phyloP scores from a whole-genome alignment of 202 grass and related monocot species.

The Eragrostis tef region DNA sequence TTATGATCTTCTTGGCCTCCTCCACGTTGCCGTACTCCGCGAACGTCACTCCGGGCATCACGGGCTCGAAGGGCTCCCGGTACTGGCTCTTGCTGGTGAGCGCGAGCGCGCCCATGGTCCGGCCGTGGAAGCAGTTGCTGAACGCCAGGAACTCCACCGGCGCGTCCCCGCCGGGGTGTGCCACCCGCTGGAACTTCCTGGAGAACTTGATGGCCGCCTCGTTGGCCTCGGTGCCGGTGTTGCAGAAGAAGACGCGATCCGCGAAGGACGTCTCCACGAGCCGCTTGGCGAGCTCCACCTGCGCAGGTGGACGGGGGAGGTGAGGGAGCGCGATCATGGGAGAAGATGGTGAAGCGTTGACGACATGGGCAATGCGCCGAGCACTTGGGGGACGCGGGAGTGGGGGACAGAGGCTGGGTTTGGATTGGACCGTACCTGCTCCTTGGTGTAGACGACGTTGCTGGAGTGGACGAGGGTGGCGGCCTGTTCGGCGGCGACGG shows the following conservation, averaged over 20 bases:
- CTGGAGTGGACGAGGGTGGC: constrained; percentile 65
- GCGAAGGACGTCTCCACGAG: constrained; percentile 83
- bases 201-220: constrained; percentile 96
- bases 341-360: no score
- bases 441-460: constrained; percentile 69
- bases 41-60: constrained; percentile 79
- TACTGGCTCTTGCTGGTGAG: constrained; percentile 87
- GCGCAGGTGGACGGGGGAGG: background rate
- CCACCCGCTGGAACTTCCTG: constrained; percentile 72
- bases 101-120: constrained; percentile 82
- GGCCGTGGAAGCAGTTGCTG: constrained; percentile 80
- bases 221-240: constrained; percentile 88
- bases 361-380: constrained; percentile 18
- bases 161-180: constrained; percentile 31
- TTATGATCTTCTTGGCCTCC: constrained; percentile 56
- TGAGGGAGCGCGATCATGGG: background rate
- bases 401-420: no score
- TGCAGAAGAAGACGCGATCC: constrained; percentile 78
- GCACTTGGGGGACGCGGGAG: constrained; percentile 36
- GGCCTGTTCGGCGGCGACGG: constrained; percentile 48
- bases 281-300: constrained; percentile 73
- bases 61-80: constrained; percentile 67
- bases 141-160: constrained; percentile 72
- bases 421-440: constrained; percentile 51
- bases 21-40: constrained; percentile 67